These are phyloP conservation scores for Serpula lacrymans DNA, from an alignment of 768 basidiomycete species.

Conservation along the genomic window DNA sequence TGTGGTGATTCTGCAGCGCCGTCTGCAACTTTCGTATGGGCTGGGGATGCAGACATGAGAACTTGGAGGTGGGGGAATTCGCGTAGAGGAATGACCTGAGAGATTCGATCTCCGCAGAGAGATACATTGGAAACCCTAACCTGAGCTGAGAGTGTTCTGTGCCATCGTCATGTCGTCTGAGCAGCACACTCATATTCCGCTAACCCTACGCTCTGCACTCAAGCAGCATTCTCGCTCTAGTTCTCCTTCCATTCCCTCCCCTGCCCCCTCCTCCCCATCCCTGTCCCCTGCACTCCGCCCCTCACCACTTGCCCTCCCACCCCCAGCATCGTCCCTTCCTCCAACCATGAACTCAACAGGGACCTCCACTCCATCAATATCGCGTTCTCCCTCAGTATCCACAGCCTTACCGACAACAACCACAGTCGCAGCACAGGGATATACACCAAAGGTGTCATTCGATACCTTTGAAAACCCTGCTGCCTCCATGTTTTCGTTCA, in stretches of 20 bases:
- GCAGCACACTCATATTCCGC: conserved; percentile 12
- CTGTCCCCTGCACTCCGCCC: conserved; percentile 12
- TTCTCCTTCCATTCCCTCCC: conserved; percentile 14
- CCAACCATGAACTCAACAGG: conserved; percentile 9
- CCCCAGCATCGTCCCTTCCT: conserved; percentile 13
- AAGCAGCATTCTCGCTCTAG: conserved; percentile 37
- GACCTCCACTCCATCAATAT: conserved; percentile 19
- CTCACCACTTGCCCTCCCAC: conserved; percentile 9
- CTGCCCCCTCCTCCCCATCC: conserved; percentile 17
- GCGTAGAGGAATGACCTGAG: too few species aligned
- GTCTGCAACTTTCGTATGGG: conserved; percentile 3
- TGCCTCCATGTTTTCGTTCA: conserved; percentile 85
- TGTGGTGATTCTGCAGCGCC: not conserved
- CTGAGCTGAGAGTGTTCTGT: too few species aligned
- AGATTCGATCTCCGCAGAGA: too few species aligned
- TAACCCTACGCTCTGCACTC: conserved; percentile 50
- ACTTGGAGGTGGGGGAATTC: too few species aligned
- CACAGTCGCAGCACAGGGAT: conserved; percentile 27
- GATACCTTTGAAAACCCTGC: conserved; percentile 84
- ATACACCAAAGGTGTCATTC: conserved; percentile 61
- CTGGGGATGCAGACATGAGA: too few species aligned
- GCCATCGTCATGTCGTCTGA: too few species aligned
- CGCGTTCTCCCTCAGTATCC: conserved; percentile 8
- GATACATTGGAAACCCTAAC: too few species aligned
- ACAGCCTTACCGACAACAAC: conserved; percentile 11